Percentiles rank a stretch among this genome's conserved stretches.
Evolutionary conservation across 2,329 filamentous ascomycete species (phyloP).

Genomic region (Colletotrichum truncatum): DNA sequence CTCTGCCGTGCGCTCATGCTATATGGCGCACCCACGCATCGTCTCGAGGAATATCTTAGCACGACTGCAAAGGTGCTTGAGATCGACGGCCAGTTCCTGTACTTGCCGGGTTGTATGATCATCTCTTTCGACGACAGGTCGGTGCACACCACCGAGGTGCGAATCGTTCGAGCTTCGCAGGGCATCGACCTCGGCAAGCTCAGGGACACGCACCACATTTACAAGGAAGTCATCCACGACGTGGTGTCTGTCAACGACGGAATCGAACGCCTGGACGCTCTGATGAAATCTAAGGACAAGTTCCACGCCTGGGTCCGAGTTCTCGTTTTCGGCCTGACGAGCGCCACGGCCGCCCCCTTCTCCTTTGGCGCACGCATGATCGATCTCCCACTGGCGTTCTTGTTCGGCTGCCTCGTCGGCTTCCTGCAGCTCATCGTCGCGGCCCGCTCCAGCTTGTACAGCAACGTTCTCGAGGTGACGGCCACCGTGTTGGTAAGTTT

Average conservation of each 20-base stretch:
- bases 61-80: slow-evolving; percentile 86
- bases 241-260: slow-evolving; percentile 67
- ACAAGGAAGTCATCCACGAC: slow-evolving; percentile 73
- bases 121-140: slow-evolving; percentile 82
- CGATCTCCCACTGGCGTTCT: slow-evolving; percentile 77
- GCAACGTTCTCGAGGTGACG: slow-evolving; percentile 72
- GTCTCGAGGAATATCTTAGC: slow-evolving; percentile 87
- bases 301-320: slow-evolving; percentile 64
- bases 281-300: slow-evolving; percentile 65
- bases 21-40: slow-evolving; percentile 89
- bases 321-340: slow-evolving; percentile 76
- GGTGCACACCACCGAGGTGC: slow-evolving; percentile 73
- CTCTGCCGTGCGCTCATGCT: slow-evolving; percentile 87
- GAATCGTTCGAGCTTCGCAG: slow-evolving; percentile 67
- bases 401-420: slow-evolving; percentile 76
- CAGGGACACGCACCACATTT: slow-evolving; percentile 68
- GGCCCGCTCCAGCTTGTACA: slow-evolving; percentile 73
- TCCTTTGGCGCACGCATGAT: slow-evolving; percentile 77
- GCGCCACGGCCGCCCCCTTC: slow-evolving; percentile 77
- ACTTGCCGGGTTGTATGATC: slow-evolving; percentile 92
- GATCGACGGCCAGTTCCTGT: slow-evolving; percentile 88
- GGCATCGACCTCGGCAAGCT: slow-evolving; percentile 70
- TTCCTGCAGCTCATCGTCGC: slow-evolving; percentile 76
- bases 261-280: slow-evolving; percentile 58
- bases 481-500: slow-evolving; percentile 71